Conservation (phyloP, 208 protist genomes). For the Acanthamoeba sp. region DNA sequence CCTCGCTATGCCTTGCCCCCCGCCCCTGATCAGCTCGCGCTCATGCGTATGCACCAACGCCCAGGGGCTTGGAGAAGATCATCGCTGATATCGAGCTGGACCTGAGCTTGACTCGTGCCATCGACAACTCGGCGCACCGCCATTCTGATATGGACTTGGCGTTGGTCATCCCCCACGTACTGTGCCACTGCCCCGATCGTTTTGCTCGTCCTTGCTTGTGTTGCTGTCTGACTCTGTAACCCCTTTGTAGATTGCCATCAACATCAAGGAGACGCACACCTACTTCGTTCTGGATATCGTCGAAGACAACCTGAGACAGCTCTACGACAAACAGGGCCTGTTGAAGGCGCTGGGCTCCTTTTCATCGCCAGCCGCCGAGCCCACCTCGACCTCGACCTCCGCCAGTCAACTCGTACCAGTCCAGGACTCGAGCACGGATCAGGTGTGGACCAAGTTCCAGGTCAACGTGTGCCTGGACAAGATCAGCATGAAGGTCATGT, state of each 20-base stretch:
- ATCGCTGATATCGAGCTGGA: slow-evolving; percentile 36
- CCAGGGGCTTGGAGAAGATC: neutral
- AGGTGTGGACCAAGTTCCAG: slow-evolving; percentile 62
- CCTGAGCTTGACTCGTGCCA: slow-evolving; percentile 29
- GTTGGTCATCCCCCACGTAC: slow-evolving; percentile 7
- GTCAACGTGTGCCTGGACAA: slow-evolving; percentile 11
- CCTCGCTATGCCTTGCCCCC: neutral
- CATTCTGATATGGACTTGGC: neutral
- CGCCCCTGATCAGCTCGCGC: neutral
- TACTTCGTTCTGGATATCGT: slow-evolving; percentile 38
- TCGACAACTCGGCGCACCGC: slow-evolving; percentile 9
- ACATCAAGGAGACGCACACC: slow-evolving; percentile 54
- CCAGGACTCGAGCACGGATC: neutral
- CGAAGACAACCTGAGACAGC: slow-evolving; percentile 44
- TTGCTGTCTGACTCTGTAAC: neutral
- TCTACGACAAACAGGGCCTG: slow-evolving; percentile 45
- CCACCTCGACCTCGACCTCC: neutral
- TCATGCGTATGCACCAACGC: neutral
- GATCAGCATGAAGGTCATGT: slow-evolving; percentile 55
- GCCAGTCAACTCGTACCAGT: neutral
- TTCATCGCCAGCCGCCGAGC: neutral
- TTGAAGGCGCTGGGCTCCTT: neutral
- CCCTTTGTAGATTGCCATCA: slow-evolving; percentile 26
- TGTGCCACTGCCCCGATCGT: neutral
- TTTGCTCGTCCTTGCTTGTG: neutral